A percentile compares a stretch with the other conserved stretches of the same genome.
phyloP scores from a whole-genome alignment of 345 rosid species.

The Syzygium jambos region DNA sequence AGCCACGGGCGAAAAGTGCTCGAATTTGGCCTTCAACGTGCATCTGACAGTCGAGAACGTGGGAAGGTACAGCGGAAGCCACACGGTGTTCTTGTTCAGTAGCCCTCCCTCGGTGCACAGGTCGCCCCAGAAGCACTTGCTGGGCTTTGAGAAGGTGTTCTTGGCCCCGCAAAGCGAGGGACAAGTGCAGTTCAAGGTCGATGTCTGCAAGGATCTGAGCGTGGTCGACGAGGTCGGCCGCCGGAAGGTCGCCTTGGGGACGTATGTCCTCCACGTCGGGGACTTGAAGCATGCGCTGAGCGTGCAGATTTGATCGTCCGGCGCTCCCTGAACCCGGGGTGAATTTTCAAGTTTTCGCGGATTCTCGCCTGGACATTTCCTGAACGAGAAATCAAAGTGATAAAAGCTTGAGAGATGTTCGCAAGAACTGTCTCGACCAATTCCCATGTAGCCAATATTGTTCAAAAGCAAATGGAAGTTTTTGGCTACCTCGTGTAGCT shows the following conservation, averaged over 20 bases:
- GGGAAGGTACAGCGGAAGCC: conserved; percentile 46
- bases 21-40: conserved; percentile 34
- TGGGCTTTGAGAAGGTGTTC: conserved; percentile 62
- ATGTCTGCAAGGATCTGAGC: conserved; percentile 75
- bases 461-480: neutral
- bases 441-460: neutral
- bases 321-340: neutral
- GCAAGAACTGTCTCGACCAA: neutral
- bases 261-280: conserved; percentile 71
- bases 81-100: conserved; percentile 65
- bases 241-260: conserved; percentile 52
- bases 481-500: neutral
- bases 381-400: neutral
- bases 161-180: conserved; percentile 18
- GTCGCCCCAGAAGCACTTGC: conserved; percentile 57
- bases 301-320: conserved; percentile 33
- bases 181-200: conserved; percentile 45
- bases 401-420: neutral
- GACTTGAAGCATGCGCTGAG: conserved; percentile 47
- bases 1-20: conserved; percentile 33
- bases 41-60: conserved; percentile 41
- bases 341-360: neutral
- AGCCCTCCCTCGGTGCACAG: conserved; percentile 62
- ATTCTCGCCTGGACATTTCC: neutral
- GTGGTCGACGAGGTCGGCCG: conserved; percentile 61